Evolutionary conservation across 2,329 filamentous ascomycete genomes (phyloP), one percentile per base, ranked within the genome.

Genomic region (Thermomyces lanuginosus): DNA sequence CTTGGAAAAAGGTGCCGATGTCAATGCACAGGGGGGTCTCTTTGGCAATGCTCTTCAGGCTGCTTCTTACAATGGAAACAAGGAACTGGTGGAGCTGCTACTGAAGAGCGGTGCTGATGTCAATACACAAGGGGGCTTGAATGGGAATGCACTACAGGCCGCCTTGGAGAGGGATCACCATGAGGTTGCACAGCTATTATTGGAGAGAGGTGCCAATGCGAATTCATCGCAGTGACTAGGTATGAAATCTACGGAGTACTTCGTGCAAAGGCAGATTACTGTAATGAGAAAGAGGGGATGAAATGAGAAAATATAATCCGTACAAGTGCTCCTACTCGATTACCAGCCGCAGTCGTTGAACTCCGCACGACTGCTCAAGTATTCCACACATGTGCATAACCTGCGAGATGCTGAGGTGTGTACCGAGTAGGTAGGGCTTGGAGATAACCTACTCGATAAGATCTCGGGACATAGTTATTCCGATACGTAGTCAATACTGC

Each of bases 71-170:
- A 21, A 27, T 4, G 1, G 10, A 11, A 21, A 18, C 21, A 10
- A 16, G 11, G 18, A 2, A 10, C 21, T 27, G 8, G 17, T 27
- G 11, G 11, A 27, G 8, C 31, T 36, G 11, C 30, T 42, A 16
- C 15, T 38, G 8, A 15, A 28, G n/a, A 31, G 28, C 17, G 33
- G 38, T 24, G 38, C 36, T 20, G 8, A 36, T 32, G 26, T 32
- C 15, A 39, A 36, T 28, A 3, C 24, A 12, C 15, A 7, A 26
- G 25, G 28, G 11, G 6, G 24, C 17, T n/a, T 14, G 2, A 27
- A 21, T 24, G 25, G 25, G 8, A 30, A 16, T 17, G 24, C 25
- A 8, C 25, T 30, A 7, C 16, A 30, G 11, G 14, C 4, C 15
- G 26, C 26, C 5, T 14, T n/a, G 15, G 15, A 7, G 16, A 12